Conservation (phyloP, 495 filamentous ascomycete species). For the Lophiostoma macrostomum region DNA sequence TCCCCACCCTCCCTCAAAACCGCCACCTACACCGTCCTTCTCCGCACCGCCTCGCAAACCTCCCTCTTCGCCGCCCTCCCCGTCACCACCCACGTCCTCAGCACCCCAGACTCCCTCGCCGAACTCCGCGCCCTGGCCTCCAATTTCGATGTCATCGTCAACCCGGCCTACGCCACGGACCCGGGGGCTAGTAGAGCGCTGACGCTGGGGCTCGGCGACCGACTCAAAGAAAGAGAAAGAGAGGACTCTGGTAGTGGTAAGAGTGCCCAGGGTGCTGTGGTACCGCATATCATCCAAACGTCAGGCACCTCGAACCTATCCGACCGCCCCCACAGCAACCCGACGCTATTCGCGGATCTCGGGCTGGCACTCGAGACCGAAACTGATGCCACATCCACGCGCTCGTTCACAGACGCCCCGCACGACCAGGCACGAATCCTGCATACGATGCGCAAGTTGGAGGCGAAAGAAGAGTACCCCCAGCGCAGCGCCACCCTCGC, state of each 20-base stretch:
- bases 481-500: slow-evolving; percentile 51
- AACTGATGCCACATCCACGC: no score
- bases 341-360: slow-evolving; percentile 28
- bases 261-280: neutral
- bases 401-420: no score
- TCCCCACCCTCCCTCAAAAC: no score
- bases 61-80: no score
- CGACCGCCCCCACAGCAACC: slow-evolving; percentile 47
- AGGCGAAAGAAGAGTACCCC: slow-evolving; percentile 39
- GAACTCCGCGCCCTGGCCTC: neutral
- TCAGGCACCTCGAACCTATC: slow-evolving; percentile 51
- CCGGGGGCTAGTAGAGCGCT: neutral
- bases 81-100: no score
- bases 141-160: slow-evolving; percentile 3
- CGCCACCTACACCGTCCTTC: no score
- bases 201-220: slow-evolving; percentile 3
- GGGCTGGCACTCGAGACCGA: slow-evolving; percentile 34
- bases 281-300: slow-evolving; percentile 16
- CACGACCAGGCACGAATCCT: slow-evolving; percentile 41
- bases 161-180: neutral
- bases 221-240: neutral
- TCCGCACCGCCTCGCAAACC: no score
- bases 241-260: no score
- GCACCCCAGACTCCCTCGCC: no score
- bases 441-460: slow-evolving; percentile 41